Evolutionary conservation across 2,329 filamentous ascomycete genomes (phyloP), one percentile per base, ranked within the genome.

Genomic region (Leptographium lundbergii): DNA sequence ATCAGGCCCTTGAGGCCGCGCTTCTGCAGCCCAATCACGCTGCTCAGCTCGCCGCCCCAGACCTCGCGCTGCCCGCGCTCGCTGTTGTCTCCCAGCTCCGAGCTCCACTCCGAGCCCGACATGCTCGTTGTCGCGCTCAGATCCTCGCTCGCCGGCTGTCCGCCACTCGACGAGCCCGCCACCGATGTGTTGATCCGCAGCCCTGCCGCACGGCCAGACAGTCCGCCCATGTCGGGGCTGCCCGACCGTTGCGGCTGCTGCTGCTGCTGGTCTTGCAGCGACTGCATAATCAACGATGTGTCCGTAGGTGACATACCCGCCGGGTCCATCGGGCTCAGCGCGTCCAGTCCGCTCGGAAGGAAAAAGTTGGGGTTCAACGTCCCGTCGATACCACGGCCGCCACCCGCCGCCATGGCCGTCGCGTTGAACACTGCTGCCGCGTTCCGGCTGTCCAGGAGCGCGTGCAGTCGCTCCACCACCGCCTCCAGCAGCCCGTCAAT

Each of bases 371-470:
- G 84, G 65, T 84, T 84, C 34, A 84, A 72, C 1, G 75, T 77
- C 45, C 79, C 89, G 57, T 87, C 85, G 32, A 92, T 89, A 54
- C 89, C 88, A 54, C 91, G 84, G 0, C 94, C 94, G 29, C 94
- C 91, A 13, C 94, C 94, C 1, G 94, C 94, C 0, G 91, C 94
- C 94, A 97, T 97, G 57, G 94, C 94, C 0, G 92, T 94, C 0
- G 94, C 94, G 65, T 99, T 99, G 77, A 99, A 99, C 0, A 99
- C 91, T 6, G 94, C 94, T 0, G 94, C 94, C 0, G 94, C 92
- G 65, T 97, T 99, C 54, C 92, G 82, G 54, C 89, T 94, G 70
- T 99, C 94, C 4, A 99, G 81, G 0, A 95, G 82, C 34, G 88
- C 81, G 67, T 99, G 94, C 0, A 99, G 78, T 9, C 92, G 84